These are phyloP conservation scores for Hippophae gyantsensis DNA, from an alignment of 306 rosid genomes.

Conservation along the genomic window DNA sequence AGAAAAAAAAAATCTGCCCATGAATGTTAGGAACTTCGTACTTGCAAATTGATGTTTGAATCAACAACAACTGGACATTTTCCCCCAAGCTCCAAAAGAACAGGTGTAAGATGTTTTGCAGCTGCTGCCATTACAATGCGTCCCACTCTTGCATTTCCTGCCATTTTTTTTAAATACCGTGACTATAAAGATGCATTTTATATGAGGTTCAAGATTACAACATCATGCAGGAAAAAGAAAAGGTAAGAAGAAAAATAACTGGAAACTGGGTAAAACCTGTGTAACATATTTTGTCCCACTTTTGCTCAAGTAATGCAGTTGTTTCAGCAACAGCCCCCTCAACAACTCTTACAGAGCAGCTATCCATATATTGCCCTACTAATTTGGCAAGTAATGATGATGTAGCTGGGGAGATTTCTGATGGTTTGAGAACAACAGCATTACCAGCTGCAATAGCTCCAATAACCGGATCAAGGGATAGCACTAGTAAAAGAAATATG, in stretches of 20 bases:
- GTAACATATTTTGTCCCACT: conserved; percentile 97
- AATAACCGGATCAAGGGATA: conserved; percentile 87
- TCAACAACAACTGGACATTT: conserved; percentile 86
- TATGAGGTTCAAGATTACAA: conserved; percentile 13
- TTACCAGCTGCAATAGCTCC: conserved; percentile 99
- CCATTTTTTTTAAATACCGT: neutral
- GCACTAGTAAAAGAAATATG: conserved; percentile 39
- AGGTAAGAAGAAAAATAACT: conserved; percentile 11
- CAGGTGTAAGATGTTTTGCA: conserved; percentile 95
- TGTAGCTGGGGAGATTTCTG: conserved; percentile 83
- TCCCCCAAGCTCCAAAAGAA: conserved; percentile 96
- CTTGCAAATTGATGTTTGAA: conserved; percentile 56
- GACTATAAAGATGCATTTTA: conserved; percentile 2
- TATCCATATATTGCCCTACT: conserved; percentile 62
- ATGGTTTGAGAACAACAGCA: conserved; percentile 90
- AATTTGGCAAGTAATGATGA: conserved; percentile 77
- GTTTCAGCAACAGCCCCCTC: conserved; percentile 89
- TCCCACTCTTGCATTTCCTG: conserved; percentile 69
- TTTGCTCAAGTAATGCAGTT: conserved; percentile 74
- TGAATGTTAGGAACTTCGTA: conserved; percentile 18
- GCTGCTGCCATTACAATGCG: conserved; percentile 96
- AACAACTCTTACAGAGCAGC: conserved; percentile 60
- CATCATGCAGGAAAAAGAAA: conserved; percentile 6
- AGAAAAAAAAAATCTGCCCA: neutral
- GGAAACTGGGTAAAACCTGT: conserved; percentile 52